phyloP scores from a whole-genome alignment of 202 grass and related monocot genomes.

The Cymbopogon flexuosus region DNA sequence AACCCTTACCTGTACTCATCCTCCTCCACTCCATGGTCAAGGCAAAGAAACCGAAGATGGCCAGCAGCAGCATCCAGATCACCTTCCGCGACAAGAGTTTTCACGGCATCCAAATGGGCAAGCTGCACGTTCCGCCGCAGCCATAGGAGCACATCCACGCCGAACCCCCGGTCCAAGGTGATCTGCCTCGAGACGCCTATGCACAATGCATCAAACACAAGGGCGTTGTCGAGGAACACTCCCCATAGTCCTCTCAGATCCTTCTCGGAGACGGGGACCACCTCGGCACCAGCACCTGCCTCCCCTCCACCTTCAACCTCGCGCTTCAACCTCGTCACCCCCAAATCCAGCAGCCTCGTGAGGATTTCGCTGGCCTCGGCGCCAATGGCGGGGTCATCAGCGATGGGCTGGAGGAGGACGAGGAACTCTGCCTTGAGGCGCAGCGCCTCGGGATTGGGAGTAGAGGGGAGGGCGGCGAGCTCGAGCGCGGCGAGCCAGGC shows the following conservation, averaged over 20 bases:
- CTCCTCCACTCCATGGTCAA: constrained; percentile 60
- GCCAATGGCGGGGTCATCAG: constrained; percentile 38
- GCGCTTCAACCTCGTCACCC: constrained; percentile 48
- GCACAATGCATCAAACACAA: constrained; percentile 72
- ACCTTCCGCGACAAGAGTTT: constrained; percentile 31
- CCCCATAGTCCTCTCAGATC: constrained; percentile 54
- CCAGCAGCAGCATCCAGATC: constrained; percentile 48
- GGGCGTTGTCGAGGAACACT: constrained; percentile 56
- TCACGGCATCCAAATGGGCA: constrained; percentile 57
- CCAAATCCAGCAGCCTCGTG: constrained; percentile 61
- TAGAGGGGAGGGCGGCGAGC: constrained; percentile 47
- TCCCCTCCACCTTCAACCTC: constrained; percentile 34
- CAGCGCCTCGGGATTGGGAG: constrained; percentile 54
- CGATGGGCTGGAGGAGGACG: constrained; percentile 58
- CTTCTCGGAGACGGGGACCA: constrained; percentile 40
- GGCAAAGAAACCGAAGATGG: constrained; percentile 75
- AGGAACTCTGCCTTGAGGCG: constrained; percentile 70
- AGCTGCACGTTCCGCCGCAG: constrained; percentile 68
- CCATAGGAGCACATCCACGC: constrained; percentile 38
- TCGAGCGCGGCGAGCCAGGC: constrained; percentile 82
- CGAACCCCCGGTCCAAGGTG: constrained; percentile 34
- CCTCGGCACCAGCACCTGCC: constrained; percentile 1
- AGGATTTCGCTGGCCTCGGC: constrained; percentile 37
- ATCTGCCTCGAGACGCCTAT: constrained; percentile 56
- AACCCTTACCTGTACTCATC: constrained; percentile 65